A percentile compares a stretch with the other conserved stretches of the same genome.
Evolutionary conservation across 2,329 filamentous ascomycete species (phyloP).

Genomic region (Beauveria medogensis): DNA sequence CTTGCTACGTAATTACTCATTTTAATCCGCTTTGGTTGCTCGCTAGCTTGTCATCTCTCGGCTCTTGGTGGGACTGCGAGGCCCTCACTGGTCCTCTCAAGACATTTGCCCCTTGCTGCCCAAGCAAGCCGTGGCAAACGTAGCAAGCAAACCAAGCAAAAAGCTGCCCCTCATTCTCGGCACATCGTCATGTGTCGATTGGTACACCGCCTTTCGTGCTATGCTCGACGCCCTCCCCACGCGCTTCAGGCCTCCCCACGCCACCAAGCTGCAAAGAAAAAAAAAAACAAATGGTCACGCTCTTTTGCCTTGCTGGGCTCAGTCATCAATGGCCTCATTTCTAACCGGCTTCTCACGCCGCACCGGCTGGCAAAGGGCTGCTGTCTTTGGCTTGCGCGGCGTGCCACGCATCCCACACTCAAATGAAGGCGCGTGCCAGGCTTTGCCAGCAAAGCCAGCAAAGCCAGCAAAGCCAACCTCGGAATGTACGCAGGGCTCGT

Average conservation of each 20-base stretch:
- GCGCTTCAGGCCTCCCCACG: neutral
- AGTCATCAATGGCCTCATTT: neutral
- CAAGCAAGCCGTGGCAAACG: neutral
- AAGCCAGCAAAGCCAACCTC: neutral
- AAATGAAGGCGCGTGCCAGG: neutral
- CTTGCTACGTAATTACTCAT: constrained; percentile 8
- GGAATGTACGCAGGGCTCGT: constrained; percentile 1
- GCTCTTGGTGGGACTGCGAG: constrained; percentile 6
- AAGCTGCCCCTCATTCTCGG: constrained; percentile 6
- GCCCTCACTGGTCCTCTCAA: neutral
- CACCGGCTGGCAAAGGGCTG: neutral
- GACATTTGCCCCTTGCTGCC: constrained; percentile 2
- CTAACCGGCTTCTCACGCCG: neutral
- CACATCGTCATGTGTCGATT: constrained; percentile 5
- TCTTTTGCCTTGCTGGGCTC: neutral
- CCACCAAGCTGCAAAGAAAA: neutral
- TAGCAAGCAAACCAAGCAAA: too few species aligned
- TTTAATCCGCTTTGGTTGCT: constrained; percentile 4
- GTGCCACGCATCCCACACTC: neutral
- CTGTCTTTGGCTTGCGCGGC: neutral
- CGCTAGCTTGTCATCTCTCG: constrained; percentile 4
- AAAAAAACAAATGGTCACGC: neutral
- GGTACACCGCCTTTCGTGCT: constrained; percentile 7
- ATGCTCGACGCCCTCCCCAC: constrained; percentile 2
- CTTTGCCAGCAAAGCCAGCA: neutral